Evolutionary conservation across 164 flowering plant species (phyloP).

Genomic region (Umbellularia californica): DNA sequence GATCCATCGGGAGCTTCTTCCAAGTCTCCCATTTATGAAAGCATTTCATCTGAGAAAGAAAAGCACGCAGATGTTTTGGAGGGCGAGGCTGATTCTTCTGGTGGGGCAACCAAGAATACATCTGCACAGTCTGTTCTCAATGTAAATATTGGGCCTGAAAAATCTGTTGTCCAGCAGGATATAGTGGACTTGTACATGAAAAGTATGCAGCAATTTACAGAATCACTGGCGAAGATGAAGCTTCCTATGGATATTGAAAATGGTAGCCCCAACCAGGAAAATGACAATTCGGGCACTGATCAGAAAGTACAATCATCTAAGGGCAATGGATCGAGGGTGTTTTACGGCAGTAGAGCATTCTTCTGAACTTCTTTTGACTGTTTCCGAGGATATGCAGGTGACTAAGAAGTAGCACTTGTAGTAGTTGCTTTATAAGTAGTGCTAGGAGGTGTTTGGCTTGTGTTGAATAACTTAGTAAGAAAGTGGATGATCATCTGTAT

Average conservation of each 20-base stretch:
- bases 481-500: constrained; percentile 20
- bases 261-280: constrained; percentile 39
- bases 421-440: constrained; percentile 17
- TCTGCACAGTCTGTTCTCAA: constrained; percentile 37
- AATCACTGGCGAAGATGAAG: constrained; percentile 96
- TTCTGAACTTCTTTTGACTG: constrained; percentile 48
- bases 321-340: constrained; percentile 60
- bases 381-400: constrained; percentile 36
- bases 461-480: constrained; percentile 26
- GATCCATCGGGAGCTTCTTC: constrained; percentile 30
- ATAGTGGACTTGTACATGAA: constrained; percentile 97
- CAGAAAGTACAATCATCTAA: constrained; percentile 42
- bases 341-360: constrained; percentile 95
- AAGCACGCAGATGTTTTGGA: constrained; percentile 24
- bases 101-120: constrained; percentile 21
- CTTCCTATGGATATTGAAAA: constrained; percentile 83
- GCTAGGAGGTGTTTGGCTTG: constrained; percentile 24
- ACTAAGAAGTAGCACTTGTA: constrained; percentile 42
- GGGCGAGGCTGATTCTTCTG: constrained; percentile 43
- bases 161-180: constrained; percentile 75
- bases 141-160: constrained; percentile 60
- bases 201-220: constrained; percentile 98
- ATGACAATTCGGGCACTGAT: constrained; percentile 42
- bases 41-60: constrained; percentile 25
- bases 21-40: constrained; percentile 37